These are phyloP conservation scores for Tilletia horrida DNA, from an alignment of 1,284 basidiomycete genomes.

Conservation along the genomic window DNA sequence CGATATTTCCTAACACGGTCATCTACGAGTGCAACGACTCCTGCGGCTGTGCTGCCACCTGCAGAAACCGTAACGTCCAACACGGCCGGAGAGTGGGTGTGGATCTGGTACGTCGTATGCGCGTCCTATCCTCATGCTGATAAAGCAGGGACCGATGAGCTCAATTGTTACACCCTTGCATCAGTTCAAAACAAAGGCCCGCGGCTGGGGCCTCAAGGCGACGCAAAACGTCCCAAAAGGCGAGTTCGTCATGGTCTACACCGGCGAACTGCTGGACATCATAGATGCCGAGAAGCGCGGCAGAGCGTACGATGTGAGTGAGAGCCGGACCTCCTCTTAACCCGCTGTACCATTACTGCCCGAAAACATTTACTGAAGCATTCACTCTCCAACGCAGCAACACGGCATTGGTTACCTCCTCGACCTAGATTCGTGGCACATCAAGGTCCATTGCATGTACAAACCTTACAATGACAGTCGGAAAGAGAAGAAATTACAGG, in stretches of 20 bases:
- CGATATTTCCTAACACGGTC: slow-evolving; percentile 56
- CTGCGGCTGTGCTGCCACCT: slow-evolving; percentile 75
- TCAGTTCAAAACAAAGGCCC: slow-evolving; percentile 65
- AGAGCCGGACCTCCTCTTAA: neutral
- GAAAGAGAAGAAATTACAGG: neutral
- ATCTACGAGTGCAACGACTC: slow-evolving; percentile 82
- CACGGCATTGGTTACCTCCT: slow-evolving; percentile 79
- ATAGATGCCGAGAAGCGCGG: slow-evolving; percentile 68
- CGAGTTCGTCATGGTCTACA: slow-evolving; percentile 75
- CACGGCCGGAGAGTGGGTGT: slow-evolving; percentile 62
- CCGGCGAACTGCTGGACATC: slow-evolving; percentile 75
- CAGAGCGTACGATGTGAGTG: slow-evolving; percentile 60
- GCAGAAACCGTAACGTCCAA: slow-evolving; percentile 79
- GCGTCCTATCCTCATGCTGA: too few species aligned
- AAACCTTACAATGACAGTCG: neutral
- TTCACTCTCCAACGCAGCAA: slow-evolving; percentile 36
- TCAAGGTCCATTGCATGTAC: slow-evolving; percentile 1
- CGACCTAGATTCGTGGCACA: slow-evolving; percentile 64
- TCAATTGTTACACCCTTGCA: too few species aligned
- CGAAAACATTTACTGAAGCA: neutral
- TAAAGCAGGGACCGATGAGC: too few species aligned
- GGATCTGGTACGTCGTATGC: neutral
- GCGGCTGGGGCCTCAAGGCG: slow-evolving; percentile 59
- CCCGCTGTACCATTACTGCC: neutral
- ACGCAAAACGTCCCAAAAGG: slow-evolving; percentile 57